Evolutionary conservation across 768 basidiomycete genomes (phyloP).

Genomic region (Rhodotorula graminis): DNA sequence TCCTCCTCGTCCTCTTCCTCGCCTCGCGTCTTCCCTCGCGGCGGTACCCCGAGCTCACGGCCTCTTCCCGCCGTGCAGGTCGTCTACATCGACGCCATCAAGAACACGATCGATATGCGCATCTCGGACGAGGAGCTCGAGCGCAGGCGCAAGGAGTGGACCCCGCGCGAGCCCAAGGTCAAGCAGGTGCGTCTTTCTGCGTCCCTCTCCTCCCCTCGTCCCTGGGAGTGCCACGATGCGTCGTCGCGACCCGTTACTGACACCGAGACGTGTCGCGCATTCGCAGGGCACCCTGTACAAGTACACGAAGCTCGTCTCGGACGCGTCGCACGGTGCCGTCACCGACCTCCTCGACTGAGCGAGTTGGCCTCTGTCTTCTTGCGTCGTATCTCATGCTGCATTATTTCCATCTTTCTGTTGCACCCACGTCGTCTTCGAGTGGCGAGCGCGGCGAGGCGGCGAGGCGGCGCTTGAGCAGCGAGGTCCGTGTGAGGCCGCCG

Average conservation of each 20-base stretch:
- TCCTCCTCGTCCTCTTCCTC: neutral
- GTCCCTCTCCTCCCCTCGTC: too few species aligned
- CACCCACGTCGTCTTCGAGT: too few species aligned
- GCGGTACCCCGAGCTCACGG: too few species aligned
- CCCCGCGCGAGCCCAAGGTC: conserved; percentile 77
- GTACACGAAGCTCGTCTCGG: conserved; percentile 78
- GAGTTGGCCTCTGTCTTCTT: too few species aligned
- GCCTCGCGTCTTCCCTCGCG: too few species aligned
- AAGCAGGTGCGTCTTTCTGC: conserved; percentile 47
- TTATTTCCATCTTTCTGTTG: too few species aligned
- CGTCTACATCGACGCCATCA: conserved; percentile 80
- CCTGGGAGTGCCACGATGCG: neutral
- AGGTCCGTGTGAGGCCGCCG: too few species aligned
- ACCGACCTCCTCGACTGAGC: conserved; percentile 54
- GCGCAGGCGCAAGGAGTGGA: conserved; percentile 67
- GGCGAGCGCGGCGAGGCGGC: too few species aligned
- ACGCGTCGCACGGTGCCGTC: conserved; percentile 88
- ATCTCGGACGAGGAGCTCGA: conserved; percentile 76
- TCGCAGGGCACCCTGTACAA: conserved; percentile 55
- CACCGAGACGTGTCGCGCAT: neutral
- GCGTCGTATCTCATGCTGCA: too few species aligned
- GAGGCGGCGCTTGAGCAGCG: too few species aligned
- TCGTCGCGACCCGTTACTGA: too few species aligned
- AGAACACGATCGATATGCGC: conserved; percentile 69
- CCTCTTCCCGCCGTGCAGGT: conserved; percentile 32